Evolutionary conservation across 805 yeast genomes (phyloP).

Genomic region (Nakazawaea anatomiae): DNA sequence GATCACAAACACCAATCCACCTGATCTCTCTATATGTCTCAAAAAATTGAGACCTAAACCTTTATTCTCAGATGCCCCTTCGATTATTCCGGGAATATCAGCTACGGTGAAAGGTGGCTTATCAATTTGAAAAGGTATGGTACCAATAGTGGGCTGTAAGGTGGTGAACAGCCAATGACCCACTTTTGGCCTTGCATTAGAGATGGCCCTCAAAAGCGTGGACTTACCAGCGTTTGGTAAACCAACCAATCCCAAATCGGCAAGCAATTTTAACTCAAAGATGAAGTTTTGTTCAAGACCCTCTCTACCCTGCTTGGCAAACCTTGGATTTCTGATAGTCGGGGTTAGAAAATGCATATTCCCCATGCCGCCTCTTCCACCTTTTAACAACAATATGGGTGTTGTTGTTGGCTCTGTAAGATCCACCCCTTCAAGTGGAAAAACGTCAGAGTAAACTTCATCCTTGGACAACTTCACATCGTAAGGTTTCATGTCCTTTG

Average conservation of each 20-base stretch:
- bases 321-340: slow-evolving; percentile 82
- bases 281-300: slow-evolving; percentile 63
- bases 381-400: slow-evolving; percentile 68
- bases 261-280: slow-evolving; percentile 81
- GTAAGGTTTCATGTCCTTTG: slow-evolving; percentile 55
- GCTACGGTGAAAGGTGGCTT: slow-evolving; percentile 83
- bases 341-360: slow-evolving; percentile 91
- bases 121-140: slow-evolving; percentile 63
- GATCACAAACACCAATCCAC: slow-evolving; percentile 82
- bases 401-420: slow-evolving; percentile 50
- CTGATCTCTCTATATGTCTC: slow-evolving; percentile 88
- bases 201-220: slow-evolving; percentile 77
- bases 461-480: slow-evolving; percentile 53
- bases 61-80: slow-evolving; percentile 77
- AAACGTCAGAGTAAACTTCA: slow-evolving; percentile 59
- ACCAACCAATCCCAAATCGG: slow-evolving; percentile 92
- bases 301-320: slow-evolving; percentile 73
- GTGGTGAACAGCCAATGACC: slow-evolving; percentile 99
- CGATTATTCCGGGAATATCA: slow-evolving; percentile 93
- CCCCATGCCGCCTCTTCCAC: slow-evolving; percentile 94
- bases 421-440: slow-evolving; percentile 83
- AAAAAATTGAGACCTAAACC: slow-evolving; percentile 94
- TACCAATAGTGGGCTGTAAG: slow-evolving; percentile 86
- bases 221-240: slow-evolving; percentile 97
- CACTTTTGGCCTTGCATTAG: slow-evolving; percentile 82